These are phyloP conservation scores for Arthroderma uncinatum DNA, from an alignment of 2,329 filamentous ascomycete species.

Conservation along the genomic window DNA sequence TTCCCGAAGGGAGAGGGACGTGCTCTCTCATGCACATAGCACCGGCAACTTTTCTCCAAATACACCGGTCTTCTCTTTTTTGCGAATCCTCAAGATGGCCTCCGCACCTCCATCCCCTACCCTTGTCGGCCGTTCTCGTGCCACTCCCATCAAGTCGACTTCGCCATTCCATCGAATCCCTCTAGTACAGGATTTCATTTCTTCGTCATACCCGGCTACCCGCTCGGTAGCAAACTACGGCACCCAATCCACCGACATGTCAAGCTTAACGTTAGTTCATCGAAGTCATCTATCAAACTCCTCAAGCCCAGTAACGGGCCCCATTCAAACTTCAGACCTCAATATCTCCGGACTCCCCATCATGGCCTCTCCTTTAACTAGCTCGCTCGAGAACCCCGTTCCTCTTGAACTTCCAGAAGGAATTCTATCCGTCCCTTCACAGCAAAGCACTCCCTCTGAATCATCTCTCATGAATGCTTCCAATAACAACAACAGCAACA, in stretches of 20 bases:
- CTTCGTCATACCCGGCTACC: conserved; percentile 17
- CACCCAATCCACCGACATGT: conserved; percentile 11
- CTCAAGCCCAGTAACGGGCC: conserved; percentile 21
- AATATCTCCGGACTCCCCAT: not conserved
- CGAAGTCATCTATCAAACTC: conserved; percentile 9
- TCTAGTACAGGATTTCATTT: conserved; percentile 28
- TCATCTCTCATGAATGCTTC: not conserved
- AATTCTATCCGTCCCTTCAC: conserved; percentile 40
- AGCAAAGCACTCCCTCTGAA: conserved; percentile 1
- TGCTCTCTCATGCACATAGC: not conserved
- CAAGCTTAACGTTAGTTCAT: conserved; percentile 1
- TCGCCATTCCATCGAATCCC: conserved; percentile 23
- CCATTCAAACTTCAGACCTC: conserved; percentile 17
- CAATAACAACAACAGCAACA: not conserved
- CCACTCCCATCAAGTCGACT: conserved; percentile 27
- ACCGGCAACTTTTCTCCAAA: not conserved
- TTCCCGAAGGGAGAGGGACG: not conserved
- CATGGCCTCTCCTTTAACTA: not conserved
- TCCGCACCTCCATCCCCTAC: conserved; percentile 11
- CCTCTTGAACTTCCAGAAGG: conserved; percentile 64
- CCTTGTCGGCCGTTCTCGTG: conserved; percentile 28
- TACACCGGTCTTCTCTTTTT: not conserved
- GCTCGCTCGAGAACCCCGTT: conserved; percentile 31
- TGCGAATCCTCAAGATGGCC: not conserved
- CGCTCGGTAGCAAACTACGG: conserved; percentile 16